phyloP scores from a whole-genome alignment of 352 stramenopile species.

The Globisporangium radiosum region DNA sequence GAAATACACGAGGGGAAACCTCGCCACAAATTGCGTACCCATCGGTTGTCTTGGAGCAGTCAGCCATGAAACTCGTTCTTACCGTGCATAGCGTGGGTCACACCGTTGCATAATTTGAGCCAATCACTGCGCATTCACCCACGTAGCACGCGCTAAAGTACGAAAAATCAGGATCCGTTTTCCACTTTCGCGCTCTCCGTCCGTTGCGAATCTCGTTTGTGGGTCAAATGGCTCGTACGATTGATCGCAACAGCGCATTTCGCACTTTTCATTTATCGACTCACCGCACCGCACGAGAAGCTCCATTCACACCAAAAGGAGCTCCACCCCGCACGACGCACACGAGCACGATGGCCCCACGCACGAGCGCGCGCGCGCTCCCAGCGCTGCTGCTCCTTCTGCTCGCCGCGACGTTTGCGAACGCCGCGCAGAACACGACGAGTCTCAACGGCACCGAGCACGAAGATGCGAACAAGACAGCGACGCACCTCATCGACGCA shows the following conservation, averaged over 20 bases:
- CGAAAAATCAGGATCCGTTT: constrained; percentile 10
- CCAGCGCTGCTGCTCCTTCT: constrained; percentile 9
- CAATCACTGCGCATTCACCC: constrained; percentile 3
- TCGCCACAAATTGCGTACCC: not conserved
- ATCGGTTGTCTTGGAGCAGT: not conserved
- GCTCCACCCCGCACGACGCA: not conserved
- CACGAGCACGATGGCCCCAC: not conserved
- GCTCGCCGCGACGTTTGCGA: not conserved
- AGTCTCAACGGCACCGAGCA: constrained; percentile 1
- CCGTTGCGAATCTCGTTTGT: not conserved
- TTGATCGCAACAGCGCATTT: not conserved
- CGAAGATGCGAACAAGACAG: constrained; percentile 13
- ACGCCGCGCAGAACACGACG: constrained; percentile 1
- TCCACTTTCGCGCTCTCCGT: not conserved
- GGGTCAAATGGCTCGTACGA: not conserved
- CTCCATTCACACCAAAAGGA: not conserved
- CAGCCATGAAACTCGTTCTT: not conserved
- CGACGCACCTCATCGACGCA: constrained; percentile 20
- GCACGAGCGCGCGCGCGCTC: not conserved
- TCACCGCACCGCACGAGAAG: constrained; percentile 1
- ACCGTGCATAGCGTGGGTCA: too few relatives aligned
- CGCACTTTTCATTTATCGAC: constrained; percentile 1
- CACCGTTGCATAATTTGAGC: not conserved
- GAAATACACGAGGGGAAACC: too few relatives aligned
- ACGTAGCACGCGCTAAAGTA: not conserved